phyloP scores from a whole-genome alignment of 768 basidiomycete genomes.

The Mycena filopes region DNA sequence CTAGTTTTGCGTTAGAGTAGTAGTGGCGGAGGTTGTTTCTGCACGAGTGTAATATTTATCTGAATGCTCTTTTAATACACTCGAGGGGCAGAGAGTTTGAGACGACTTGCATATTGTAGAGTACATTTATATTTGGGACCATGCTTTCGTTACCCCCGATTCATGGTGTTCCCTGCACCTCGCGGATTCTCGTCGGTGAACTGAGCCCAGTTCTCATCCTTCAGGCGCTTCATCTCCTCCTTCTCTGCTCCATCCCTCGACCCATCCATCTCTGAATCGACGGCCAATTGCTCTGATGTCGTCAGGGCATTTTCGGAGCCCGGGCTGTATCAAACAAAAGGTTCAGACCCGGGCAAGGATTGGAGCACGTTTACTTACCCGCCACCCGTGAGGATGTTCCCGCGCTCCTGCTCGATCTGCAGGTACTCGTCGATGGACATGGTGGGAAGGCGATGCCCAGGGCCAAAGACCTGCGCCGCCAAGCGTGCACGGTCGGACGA shows the following conservation, averaged over 20 bases:
- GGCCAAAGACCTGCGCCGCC: constrained; percentile 84
- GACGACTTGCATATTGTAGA: background rate
- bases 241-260: constrained; percentile 73
- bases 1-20: constrained; percentile 27
- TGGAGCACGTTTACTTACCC: constrained; percentile 64
- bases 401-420: constrained; percentile 82
- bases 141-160: constrained; percentile 70
- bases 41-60: constrained; percentile 27
- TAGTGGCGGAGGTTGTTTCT: constrained; percentile 27
- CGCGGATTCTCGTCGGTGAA: constrained; percentile 87
- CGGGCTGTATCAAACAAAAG: constrained; percentile 54
- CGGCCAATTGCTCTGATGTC: constrained; percentile 77
- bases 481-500: constrained; percentile 75
- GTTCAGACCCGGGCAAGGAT: constrained; percentile 10
- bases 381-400: constrained; percentile 89
- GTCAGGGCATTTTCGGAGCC: constrained; percentile 76
- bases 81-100: background rate
- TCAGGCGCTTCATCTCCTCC: constrained; percentile 78
- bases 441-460: constrained; percentile 86
- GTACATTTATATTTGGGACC: constrained; percentile 20
- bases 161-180: constrained; percentile 98
- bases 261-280: constrained; percentile 90
- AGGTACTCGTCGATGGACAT: constrained; percentile 98
- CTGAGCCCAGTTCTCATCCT: constrained; percentile 92
- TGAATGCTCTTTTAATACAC: constrained; percentile 35